Evolutionary conservation across 2,329 filamentous ascomycete species (phyloP).

Genomic region (Calycina marina): DNA sequence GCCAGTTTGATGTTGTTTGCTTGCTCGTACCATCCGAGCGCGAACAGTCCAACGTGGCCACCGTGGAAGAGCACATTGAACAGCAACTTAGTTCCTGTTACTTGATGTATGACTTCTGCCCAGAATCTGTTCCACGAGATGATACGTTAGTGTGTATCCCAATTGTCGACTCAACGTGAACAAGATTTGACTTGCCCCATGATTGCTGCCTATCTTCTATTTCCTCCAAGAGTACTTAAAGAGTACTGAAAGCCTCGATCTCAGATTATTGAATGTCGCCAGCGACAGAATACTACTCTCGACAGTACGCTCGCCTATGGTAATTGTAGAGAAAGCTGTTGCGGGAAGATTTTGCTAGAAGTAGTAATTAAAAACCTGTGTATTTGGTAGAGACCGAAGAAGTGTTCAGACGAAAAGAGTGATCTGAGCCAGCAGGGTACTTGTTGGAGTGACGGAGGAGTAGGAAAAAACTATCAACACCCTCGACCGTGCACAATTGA

Average conservation of each 20-base stretch:
- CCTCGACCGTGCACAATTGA: constrained; percentile 26
- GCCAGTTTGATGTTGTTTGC: constrained; percentile 50
- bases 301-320: neutral
- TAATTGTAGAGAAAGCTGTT: neutral
- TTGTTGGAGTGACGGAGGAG: constrained; percentile 25
- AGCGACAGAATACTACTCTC: neutral
- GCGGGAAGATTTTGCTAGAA: constrained; percentile 4
- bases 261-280: neutral
- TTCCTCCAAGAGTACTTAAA: constrained; percentile 14
- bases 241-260: constrained; percentile 11
- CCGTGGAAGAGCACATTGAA: constrained; percentile 76
- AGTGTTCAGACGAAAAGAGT: too few relatives aligned
- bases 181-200: constrained; percentile 19
- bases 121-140: too few relatives aligned
- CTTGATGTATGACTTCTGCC: too few relatives aligned
- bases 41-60: constrained; percentile 67
- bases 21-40: constrained; percentile 80
- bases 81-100: constrained; percentile 51
- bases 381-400: constrained; percentile 17
- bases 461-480: constrained; percentile 31
- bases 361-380: constrained; percentile 22
- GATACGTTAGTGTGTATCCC: too few relatives aligned
- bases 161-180: constrained; percentile 44
- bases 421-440: constrained; percentile 46
- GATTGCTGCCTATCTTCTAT: constrained; percentile 9